Percentiles rank a stretch among this genome's conserved stretches.
Evolutionary conservation across 768 basidiomycete genomes (phyloP).

Genomic region (Agrocybe chaxingu): DNA sequence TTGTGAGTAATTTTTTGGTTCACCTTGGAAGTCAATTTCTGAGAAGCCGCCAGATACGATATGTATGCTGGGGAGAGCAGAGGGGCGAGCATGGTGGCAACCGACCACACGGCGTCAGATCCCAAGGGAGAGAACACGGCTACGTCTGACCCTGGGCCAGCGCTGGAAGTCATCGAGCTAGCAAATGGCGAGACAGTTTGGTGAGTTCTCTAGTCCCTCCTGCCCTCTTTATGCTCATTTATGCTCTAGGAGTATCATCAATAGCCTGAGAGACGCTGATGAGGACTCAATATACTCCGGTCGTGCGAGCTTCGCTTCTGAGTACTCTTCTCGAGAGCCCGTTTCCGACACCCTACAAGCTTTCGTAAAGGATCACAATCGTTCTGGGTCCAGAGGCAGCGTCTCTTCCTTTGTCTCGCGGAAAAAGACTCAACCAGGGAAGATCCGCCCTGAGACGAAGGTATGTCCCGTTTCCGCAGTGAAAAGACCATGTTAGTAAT

Average conservation of each 20-base stretch:
- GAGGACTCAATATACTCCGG: constrained; percentile 64
- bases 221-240: constrained; percentile 14
- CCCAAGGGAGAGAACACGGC: constrained; percentile 24
- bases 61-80: constrained; percentile 70
- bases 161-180: constrained; percentile 76
- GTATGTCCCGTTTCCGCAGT: constrained; percentile 35
- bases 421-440: constrained; percentile 52
- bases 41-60: constrained; percentile 54
- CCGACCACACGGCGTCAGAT: constrained; percentile 28
- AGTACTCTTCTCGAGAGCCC: constrained; percentile 55
- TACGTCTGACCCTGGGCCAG: constrained; percentile 50
- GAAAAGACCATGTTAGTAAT: constrained; percentile 24
- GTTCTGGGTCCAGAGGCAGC: constrained; percentile 66
- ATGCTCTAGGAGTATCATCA: constrained; percentile 69
- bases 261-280: constrained; percentile 77
- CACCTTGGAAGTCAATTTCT: constrained; percentile 18
- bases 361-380: constrained; percentile 74
- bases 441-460: constrained; percentile 80
- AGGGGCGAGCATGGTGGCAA: constrained; percentile 27
- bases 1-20: constrained; percentile 48
- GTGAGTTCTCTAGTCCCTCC: constrained; percentile 37
- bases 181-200: constrained; percentile 89
- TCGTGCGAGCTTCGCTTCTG: constrained; percentile 72
- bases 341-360: constrained; percentile 62
- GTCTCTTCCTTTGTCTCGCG: constrained; percentile 58